Percentiles rank a stretch among this genome's conserved stretches.
phyloP scores from a whole-genome alignment of 345 rosid species.

The Dovyalis caffra region DNA sequence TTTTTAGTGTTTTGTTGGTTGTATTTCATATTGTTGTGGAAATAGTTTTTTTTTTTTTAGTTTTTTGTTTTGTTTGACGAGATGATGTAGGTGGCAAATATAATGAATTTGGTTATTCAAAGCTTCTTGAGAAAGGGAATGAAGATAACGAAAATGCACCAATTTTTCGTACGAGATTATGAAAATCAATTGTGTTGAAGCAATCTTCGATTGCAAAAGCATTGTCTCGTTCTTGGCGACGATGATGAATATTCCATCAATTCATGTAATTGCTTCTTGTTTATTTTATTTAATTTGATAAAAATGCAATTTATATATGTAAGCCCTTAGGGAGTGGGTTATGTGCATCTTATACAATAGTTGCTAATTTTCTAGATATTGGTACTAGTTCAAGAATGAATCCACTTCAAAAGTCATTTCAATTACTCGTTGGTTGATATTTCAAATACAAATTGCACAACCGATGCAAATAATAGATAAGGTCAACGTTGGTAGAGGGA shows the following conservation, averaged over 20 bases:
- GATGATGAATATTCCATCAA: background rate
- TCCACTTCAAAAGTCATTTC: constrained; percentile 39
- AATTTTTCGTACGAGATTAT: constrained; percentile 60
- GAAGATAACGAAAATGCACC: constrained; percentile 35
- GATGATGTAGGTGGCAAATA: constrained; percentile 29
- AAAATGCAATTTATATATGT: constrained; percentile 24
- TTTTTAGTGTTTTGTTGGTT: background rate
- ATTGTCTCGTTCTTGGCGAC: constrained; percentile 45
- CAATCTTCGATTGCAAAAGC: constrained; percentile 70
- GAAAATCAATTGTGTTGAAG: constrained; percentile 52
- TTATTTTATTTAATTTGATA: background rate
- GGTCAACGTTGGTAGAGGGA: no score
- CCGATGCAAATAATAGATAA: constrained; percentile 32
- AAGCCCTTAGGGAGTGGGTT: constrained; percentile 25
- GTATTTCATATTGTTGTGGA: background rate
- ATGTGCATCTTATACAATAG: constrained; percentile 13
- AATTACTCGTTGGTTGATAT: constrained; percentile 56
- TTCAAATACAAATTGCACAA: constrained; percentile 44
- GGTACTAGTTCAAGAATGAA: constrained; percentile 27
- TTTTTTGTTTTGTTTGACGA: constrained; percentile 21
- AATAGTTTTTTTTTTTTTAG: background rate
- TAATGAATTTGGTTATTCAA: constrained; percentile 30
- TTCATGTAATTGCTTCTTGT: no score
- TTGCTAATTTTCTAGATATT: constrained; percentile 27
- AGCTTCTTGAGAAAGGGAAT: constrained; percentile 37